Conservation (phyloP, 257 asterid genomes). For the Plantago major region DNA sequence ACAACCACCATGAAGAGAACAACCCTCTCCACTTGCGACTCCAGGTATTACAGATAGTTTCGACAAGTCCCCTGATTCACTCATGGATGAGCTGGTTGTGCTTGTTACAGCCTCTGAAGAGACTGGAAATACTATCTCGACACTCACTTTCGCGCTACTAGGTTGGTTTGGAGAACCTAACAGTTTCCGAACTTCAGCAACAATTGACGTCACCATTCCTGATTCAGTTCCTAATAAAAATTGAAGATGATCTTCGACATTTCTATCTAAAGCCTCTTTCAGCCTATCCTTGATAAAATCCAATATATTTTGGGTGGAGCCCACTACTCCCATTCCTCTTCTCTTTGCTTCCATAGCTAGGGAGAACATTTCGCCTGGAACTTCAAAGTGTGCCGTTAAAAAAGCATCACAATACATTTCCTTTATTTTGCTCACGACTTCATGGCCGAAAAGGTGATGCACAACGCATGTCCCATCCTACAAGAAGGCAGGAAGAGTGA, state of each 20-base stretch:
- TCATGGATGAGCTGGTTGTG: conserved; percentile 40
- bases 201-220: conserved; percentile 95
- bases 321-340: conserved; percentile 97
- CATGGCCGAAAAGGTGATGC: conserved; percentile 93
- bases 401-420: conserved; percentile 91
- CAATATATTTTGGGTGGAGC: conserved; percentile 83
- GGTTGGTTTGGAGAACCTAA: conserved; percentile 40
- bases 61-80: conserved; percentile 33
- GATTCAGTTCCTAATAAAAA: conserved; percentile 94
- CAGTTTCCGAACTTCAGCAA: conserved; percentile 60
- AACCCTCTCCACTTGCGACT: conserved; percentile 91
- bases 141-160: conserved; percentile 48
- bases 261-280: conserved; percentile 72
- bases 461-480: conserved; percentile 97
- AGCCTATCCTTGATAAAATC: conserved; percentile 77
- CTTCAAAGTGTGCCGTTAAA: conserved; percentile 95
- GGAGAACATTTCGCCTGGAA: conserved; percentile 96
- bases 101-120: conserved; percentile 78
- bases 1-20: conserved; percentile 99
- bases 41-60: conserved; percentile 69
- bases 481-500: conserved; percentile 7
- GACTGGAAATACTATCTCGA: conserved; percentile 92
- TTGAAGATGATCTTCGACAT: conserved; percentile 86
- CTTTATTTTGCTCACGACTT: conserved; percentile 73
- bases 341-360: conserved; percentile 90